A percentile compares a stretch with the other conserved stretches of the same genome.
Evolutionary conservation across 2,329 filamentous ascomycete species (phyloP).

Genomic region (Geosmithia putterillii): DNA sequence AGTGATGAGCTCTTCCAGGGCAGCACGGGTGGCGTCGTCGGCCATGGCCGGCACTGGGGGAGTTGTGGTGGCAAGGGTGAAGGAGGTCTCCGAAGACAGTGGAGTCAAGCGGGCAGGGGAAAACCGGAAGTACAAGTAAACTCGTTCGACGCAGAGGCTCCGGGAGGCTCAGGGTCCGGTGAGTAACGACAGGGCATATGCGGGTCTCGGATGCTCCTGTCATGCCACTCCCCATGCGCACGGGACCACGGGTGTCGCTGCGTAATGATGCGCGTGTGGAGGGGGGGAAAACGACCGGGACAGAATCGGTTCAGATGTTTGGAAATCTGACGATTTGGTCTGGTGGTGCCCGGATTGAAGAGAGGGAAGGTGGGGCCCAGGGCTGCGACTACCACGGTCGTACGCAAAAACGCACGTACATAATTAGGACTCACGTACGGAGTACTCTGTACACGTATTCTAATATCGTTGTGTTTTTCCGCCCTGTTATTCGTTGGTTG

Average conservation of each 20-base stretch:
- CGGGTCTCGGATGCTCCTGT: neutral
- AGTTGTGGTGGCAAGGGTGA: neutral
- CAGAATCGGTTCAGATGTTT: neutral
- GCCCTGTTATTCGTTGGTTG: neutral
- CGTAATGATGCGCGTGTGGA: too few relatives aligned
- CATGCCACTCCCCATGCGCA: neutral
- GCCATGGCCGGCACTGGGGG: slow-evolving; percentile 1
- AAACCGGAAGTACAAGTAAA: neutral
- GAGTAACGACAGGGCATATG: neutral
- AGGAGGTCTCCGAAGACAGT: neutral
- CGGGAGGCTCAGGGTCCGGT: neutral
- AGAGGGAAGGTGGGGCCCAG: neutral
- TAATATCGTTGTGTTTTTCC: too few relatives aligned
- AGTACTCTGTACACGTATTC: too few relatives aligned
- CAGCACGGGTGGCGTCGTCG: neutral
- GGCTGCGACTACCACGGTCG: neutral
- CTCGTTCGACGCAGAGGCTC: neutral
- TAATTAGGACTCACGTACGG: too few relatives aligned
- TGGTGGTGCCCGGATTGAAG: neutral
- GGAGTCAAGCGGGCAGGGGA: neutral
- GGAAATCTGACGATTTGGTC: neutral
- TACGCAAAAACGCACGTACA: too few relatives aligned
- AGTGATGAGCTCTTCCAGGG: slow-evolving; percentile 40
- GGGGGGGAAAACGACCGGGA: neutral
- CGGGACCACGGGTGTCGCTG: too few relatives aligned